These are phyloP conservation scores for Sugiyamaella chiloensis DNA, from an alignment of 805 yeast genomes.

Conservation along the genomic window DNA sequence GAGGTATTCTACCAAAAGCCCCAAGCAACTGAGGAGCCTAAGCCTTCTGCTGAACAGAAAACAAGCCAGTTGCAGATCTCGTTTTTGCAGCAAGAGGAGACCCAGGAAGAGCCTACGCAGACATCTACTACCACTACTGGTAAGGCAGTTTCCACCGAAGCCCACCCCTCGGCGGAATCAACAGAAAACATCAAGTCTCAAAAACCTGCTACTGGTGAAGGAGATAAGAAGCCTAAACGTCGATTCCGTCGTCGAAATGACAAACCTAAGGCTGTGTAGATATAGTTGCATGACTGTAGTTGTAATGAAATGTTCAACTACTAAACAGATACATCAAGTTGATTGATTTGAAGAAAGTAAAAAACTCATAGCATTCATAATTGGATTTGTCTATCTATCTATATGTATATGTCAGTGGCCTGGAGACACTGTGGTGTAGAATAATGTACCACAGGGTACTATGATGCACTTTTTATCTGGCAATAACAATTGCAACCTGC, in stretches of 20 bases:
- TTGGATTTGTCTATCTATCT: background rate
- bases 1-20: constrained; percentile 15
- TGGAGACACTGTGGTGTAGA: constrained; percentile 20
- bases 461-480: constrained; percentile 21
- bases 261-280: constrained; percentile 3
- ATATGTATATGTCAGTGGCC: constrained; percentile 17
- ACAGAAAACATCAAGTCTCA: background rate
- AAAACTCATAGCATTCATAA: too few species aligned
- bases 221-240: constrained; percentile 2
- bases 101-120: constrained; percentile 12
- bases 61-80: constrained; percentile 16
- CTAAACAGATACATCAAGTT: too few species aligned
- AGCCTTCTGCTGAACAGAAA: background rate
- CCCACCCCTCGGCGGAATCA: too few species aligned
- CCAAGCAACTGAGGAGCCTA: constrained; percentile 4
- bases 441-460: constrained; percentile 17
- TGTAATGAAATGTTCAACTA: too few species aligned
- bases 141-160: too few species aligned
- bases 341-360: too few species aligned
- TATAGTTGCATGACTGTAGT: too few species aligned
- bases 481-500: constrained; percentile 5
- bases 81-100: constrained; percentile 22
- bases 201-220: background rate
- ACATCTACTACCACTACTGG: background rate
- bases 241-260: background rate